These are phyloP conservation scores for Abrus precatorius DNA, from an alignment of 306 rosid species.

Conservation along the genomic window DNA sequence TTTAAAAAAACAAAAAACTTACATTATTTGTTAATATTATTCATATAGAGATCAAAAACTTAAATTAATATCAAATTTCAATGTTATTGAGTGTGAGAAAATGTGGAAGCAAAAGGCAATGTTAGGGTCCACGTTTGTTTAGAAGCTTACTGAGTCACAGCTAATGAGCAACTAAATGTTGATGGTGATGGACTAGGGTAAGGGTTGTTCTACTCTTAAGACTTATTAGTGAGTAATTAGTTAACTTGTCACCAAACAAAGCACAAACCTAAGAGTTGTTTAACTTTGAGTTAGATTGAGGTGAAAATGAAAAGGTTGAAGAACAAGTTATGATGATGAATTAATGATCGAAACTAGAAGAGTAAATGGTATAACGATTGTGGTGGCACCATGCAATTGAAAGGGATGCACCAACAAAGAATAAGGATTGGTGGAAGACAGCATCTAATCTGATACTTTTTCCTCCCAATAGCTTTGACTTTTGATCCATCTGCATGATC, in stretches of 20 bases:
- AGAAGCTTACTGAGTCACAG: conserved; percentile 35
- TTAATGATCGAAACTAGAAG: neutral
- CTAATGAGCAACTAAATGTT: conserved; percentile 44
- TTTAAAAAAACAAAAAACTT: too few species aligned
- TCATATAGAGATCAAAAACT: too few species aligned
- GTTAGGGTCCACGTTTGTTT: conserved; percentile 44
- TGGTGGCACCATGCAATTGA: conserved; percentile 40
- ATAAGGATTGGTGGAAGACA: conserved; percentile 52
- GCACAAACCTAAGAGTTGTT: neutral
- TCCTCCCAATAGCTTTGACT: conserved; percentile 53
- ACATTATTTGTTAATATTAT: too few species aligned
- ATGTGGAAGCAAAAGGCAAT: conserved; percentile 26
- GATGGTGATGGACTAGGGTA: conserved; percentile 37
- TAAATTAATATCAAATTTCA: neutral
- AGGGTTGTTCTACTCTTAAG: conserved; percentile 10
- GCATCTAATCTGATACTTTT: conserved; percentile 45
- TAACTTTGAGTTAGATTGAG: neutral
- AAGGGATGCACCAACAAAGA: conserved; percentile 48
- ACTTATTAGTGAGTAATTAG: neutral
- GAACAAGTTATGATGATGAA: neutral
- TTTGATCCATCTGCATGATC: conserved; percentile 37
- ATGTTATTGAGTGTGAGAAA: conserved; percentile 1
- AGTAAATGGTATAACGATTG: neutral
- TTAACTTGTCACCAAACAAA: conserved; percentile 9
- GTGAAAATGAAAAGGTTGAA: conserved; percentile 26